Evolutionary conservation across 805 yeast genomes (phyloP), one percentile per base, ranked within the genome.

Genomic region (Candida ponderosae): DNA sequence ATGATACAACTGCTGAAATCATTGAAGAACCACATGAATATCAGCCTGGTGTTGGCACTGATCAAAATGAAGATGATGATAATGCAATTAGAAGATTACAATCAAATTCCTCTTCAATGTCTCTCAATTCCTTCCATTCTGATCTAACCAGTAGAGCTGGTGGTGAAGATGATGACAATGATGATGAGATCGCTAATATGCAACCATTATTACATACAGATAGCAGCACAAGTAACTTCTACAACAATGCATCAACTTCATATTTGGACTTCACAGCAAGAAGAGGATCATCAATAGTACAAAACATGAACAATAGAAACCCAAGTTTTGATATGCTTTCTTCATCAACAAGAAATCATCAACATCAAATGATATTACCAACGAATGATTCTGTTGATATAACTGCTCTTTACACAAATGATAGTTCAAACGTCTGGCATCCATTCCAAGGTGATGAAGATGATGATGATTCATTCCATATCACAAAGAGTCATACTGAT

Each of bases 351-450:
- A 51, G 19, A 65, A 59, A 23, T 57, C 62, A 0, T 42, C 55
- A 15, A 31, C 33, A 6, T 31, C 15, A 6, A 32, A 17, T 15
- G 14, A 10, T 5, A 38, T 50, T 4, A 58, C 58, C 33, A 40
- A 50, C 14, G 51, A 51, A 26, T 44, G 51, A 10, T 45, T 57
- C 66, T 4, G 60, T 60, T 28, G 68, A 63, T 40, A 60, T 63
- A 5, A 63, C 67, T 1, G 61, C 65, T 1, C 45, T 63, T 30
- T 61, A 59, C 29, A 15, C 32, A 16, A n/a, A 30, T 17, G 15
- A 29, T 34, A 50, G 48, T 16, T 42, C 53, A 15, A 47, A 42
- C 32, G 44, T 44, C 10, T 48, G 59, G 56, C 54, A 51, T 31
- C 54, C 59, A 7, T 37, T 49, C 10, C 56, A 51, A 29, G 40